phyloP scores from a whole-genome alignment of 2,329 filamentous ascomycete species.

The Blastomyces silverae region DNA sequence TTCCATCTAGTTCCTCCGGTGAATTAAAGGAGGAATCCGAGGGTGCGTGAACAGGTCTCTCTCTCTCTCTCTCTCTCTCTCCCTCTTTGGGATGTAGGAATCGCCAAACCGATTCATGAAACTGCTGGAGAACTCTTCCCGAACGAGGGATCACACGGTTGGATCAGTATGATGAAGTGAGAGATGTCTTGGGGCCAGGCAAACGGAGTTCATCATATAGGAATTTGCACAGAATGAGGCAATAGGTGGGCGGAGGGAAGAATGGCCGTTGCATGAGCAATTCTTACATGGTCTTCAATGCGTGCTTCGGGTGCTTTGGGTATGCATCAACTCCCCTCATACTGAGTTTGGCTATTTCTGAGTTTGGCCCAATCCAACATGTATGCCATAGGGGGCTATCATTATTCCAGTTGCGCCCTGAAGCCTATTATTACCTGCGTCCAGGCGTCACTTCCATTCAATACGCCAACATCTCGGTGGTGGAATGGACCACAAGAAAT shows the following conservation, averaged over 20 bases:
- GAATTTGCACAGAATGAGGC: conserved; percentile 11
- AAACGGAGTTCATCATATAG: conserved; percentile 14
- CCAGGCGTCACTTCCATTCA: background rate
- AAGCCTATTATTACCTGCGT: background rate
- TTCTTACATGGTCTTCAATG: background rate
- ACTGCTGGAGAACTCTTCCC: conserved; percentile 17
- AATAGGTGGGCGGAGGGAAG: conserved; percentile 12
- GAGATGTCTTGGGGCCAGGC: conserved; percentile 10
- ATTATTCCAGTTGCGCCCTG: background rate
- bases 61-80: too few relatives aligned
- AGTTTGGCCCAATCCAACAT: background rate
- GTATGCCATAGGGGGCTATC: background rate
- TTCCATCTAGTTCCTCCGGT: conserved; percentile 3
- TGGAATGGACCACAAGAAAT: background rate
- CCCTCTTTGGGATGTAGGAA: conserved; percentile 14
- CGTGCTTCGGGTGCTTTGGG: too few relatives aligned
- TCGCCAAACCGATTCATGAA: conserved; percentile 14
- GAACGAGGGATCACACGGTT: conserved; percentile 16
- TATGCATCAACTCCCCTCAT: background rate
- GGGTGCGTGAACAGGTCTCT: conserved; percentile 9
- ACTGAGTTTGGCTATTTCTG: too few relatives aligned
- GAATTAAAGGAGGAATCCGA: conserved; percentile 14
- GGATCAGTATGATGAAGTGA: conserved; percentile 18
- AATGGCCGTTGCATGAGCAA: conserved; percentile 18
- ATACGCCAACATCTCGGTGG: background rate